Evolutionary conservation across 129 eudicot species (phyloP), one percentile per base, ranked within the genome.

Genomic region (Pittosporum tobira): DNA sequence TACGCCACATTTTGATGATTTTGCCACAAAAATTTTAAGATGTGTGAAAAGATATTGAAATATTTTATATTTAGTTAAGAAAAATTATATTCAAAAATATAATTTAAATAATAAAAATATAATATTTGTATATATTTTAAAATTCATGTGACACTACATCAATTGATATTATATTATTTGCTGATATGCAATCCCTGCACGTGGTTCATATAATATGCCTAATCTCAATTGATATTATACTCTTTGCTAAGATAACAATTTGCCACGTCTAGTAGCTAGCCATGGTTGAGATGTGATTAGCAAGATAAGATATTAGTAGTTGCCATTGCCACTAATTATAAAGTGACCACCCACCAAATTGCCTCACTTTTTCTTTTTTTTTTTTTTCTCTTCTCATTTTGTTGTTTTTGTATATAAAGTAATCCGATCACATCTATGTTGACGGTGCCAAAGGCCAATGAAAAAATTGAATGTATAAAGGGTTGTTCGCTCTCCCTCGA

Each of bases 401-500:
- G 31, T 44, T 53, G 44, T 63, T 61, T n/a, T n/a, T 1, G 42
- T 65, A 71, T 76, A 71, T 44, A 44, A 73, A 73, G 58, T 66
- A 40, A 31, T 55, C 75, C 73, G 66, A 71, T 71, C 48, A 57
- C 53, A 43, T 66, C 64, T n/a, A 69, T 37, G n/a, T n/a, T 68
- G 57, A 46, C 8, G 7, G 45, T 34, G 49, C 61, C 9, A 36
- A 59, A 40, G 42, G 56, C 73, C 66, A 68, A 71, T 61, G 34
- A 22, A 19, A 71, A 38, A 23, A 59, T 27, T 14, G 4, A 51
- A 37, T 5, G 14, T 6, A 51, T 13, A 21, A 9, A 50, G 23
- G 70, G 69, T 43, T 71, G 56, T 43, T 71, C 67, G 37, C 59
- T 76, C 81, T 76, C 81, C 81, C 77, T 76, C 77, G 71, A 71